Base-by-base conservation (phyloP, 2,329 filamentous ascomycete species). In the Rachicladosporium sp. region DNA sequence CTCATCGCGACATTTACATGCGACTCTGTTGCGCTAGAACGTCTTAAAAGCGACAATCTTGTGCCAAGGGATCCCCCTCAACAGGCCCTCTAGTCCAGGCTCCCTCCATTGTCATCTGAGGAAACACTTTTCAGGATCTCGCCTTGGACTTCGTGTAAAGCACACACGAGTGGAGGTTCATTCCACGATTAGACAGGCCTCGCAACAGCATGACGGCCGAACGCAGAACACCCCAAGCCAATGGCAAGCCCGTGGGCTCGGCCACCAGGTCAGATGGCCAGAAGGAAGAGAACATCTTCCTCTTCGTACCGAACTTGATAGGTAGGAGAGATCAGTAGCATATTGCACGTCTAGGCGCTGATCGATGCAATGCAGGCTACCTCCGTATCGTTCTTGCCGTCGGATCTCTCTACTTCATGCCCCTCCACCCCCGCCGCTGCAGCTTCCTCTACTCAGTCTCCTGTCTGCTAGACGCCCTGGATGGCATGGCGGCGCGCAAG, bases 381-480 rank as follows among this genome's bases (percentile, higher is more conserved):
- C 59, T 58, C 35, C 67, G 68, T 40, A 62, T 71, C 50, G 57
- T 71, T 36, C 66, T 71, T 49, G 87, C 88, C 52, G 68, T 95
- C 54, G 85, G 83, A 35, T 95, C 91, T 19, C 78, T 98, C 50
- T 94, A 96, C 69, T 98, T 95, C 70, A 98, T 98, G 91, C 89
- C 91, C 37, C 76, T 96, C 39, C 91, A 98, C 62, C 89, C 89
- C n/a, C 82, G 89, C 54, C 94, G 88, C 30, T 96, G 89, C 67
- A 88, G 84, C 43, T 63, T 88, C 36, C 76, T 93, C 40, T 98
- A 98, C 71, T 89, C 80, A 59, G 68, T 98, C 43, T 96, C 89
- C 19, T 96, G 91, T 61, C 75, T 96, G 33, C 81, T 98, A 49
- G 91, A 98, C 60, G 91, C 89, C 35, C 75, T 96, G 47, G 91